Conservation (phyloP, 768 basidiomycete genomes). For the Pulveroboletus ravenelii region DNA sequence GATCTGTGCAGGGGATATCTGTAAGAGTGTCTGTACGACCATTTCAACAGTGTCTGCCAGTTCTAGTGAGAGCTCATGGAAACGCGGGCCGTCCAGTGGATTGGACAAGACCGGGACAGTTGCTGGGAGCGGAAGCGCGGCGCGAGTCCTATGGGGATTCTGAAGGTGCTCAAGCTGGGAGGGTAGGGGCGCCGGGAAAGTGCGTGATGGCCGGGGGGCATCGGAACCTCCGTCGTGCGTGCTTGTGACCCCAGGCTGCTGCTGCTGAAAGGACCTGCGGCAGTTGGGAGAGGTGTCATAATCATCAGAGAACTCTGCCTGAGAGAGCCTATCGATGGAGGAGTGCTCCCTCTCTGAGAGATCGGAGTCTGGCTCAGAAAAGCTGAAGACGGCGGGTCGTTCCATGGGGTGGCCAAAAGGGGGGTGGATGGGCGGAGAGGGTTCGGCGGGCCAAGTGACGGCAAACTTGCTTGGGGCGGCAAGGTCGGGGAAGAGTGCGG, state of each 20-base stretch:
- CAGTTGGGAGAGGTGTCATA: slow-evolving; percentile 23
- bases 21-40: slow-evolving; percentile 86
- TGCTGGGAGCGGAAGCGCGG: slow-evolving; percentile 7
- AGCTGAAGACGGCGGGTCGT: slow-evolving; percentile 41
- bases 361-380: slow-evolving; percentile 50
- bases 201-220: slow-evolving; percentile 61
- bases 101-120: slow-evolving; percentile 17
- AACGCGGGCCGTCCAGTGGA: slow-evolving; percentile 29
- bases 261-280: slow-evolving; percentile 25
- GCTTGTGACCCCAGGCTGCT: slow-evolving; percentile 17
- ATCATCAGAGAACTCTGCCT: slow-evolving; percentile 31
- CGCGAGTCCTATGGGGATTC: slow-evolving; percentile 52
- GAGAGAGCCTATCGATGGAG: slow-evolving; percentile 29
- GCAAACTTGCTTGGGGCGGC: slow-evolving; percentile 54
- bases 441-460: slow-evolving; percentile 52
- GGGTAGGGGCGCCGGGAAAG: slow-evolving; percentile 76
- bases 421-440: slow-evolving; percentile 36
- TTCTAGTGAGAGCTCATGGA: slow-evolving; percentile 76
- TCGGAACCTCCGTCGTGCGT: slow-evolving; percentile 25
- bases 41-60: slow-evolving; percentile 88
- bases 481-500: slow-evolving; percentile 42
- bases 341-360: slow-evolving; percentile 43
- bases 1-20: slow-evolving; percentile 84
- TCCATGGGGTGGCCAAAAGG: slow-evolving; percentile 30
- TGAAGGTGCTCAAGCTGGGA: slow-evolving; percentile 71